phyloP scores from a whole-genome alignment of 805 yeast species.

The Zygoascus flipseniorum region DNA sequence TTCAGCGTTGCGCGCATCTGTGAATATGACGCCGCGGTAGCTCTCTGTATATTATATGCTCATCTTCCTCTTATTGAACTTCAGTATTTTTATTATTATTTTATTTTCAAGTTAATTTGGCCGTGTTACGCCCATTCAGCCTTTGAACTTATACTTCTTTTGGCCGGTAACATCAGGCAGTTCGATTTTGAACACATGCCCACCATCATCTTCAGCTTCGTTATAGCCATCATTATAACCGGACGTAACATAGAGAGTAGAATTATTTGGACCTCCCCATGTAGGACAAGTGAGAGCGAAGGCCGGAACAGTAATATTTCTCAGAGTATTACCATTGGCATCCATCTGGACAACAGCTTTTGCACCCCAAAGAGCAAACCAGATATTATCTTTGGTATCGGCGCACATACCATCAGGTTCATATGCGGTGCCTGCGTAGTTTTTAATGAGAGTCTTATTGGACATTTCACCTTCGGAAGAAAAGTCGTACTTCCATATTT shows the following conservation, averaged over 20 bases:
- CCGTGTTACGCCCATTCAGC: conserved; percentile 11
- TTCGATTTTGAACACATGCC: conserved; percentile 25
- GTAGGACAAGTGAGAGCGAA: conserved; percentile 27
- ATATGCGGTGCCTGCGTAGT: conserved; percentile 17
- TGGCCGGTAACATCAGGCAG: conserved; percentile 23
- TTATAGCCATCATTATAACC: conserved; percentile 20
- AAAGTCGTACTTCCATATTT: conserved; percentile 40
- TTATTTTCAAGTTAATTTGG: too few species aligned
- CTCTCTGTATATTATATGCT: too few species aligned
- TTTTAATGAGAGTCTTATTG: conserved; percentile 24
- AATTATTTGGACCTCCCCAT: conserved; percentile 29
- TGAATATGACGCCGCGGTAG: too few species aligned
- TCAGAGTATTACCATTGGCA: background rate
- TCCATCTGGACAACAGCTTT: conserved; percentile 11
- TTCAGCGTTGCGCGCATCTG: too few species aligned
- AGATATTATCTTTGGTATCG: conserved; percentile 22
- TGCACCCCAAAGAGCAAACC: conserved; percentile 24
- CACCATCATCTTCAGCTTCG: conserved; percentile 22
- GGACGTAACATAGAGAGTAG: conserved; percentile 23
- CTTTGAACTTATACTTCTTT: conserved; percentile 25
- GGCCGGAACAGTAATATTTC: conserved; percentile 14
- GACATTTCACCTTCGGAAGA: conserved; percentile 29
- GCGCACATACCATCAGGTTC: conserved; percentile 33
- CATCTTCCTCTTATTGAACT: too few species aligned
- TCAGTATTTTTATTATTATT: too few species aligned